Evolutionary conservation across 1,284 basidiomycete genomes (phyloP), one percentile per base, ranked within the genome.

Genomic region (Rhodotorula glutinis): DNA sequence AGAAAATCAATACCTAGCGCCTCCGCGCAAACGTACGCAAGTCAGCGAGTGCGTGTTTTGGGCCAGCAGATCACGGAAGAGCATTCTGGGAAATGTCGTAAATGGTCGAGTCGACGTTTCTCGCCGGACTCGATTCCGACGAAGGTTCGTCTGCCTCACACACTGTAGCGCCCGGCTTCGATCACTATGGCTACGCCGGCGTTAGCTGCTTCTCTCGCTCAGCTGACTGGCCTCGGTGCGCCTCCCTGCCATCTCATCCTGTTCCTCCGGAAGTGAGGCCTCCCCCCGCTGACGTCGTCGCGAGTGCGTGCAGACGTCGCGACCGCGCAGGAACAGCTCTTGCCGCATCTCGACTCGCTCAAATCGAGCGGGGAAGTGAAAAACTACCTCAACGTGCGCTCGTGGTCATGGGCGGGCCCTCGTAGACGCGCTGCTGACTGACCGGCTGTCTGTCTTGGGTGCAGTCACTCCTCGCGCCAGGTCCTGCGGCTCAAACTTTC

Each of bases 391-490:
- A 43, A 29, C 17, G 66, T 68, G 25, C 59, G 62, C 33, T 11
- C 0, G 14, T 38, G 7, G 29, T 25, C 46, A 4, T 41, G 33
- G 29, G 5, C 30, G 30, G 14, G 21, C 29, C 19, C 23, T 29
- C 25, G 16, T 23, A 43, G 10, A 30, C 19, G 14, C 10, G 16
- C 27, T 53, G 33, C 25, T 16, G 10, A 16, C 27, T 53, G 33
- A 43, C 51, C 41, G 5, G 16, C 5, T 17, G 23, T 8, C 54
- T 49, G n/a, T 16, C 4, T 19, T 7, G n/a, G 0, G 0, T 19
- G 27, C 66, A 80, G 78, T 78, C 79, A 60, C 77, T 81, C 44
- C 76, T 80, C 38, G 79, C 78, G 21, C 66, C 77, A 0, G 70
- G 74, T 0, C 71, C 76, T 1, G 38, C 68, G 4, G 74, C 78